These are phyloP conservation scores for Trichosporon faecale DNA, from an alignment of 1,284 basidiomycete genomes.

Conservation along the genomic window DNA sequence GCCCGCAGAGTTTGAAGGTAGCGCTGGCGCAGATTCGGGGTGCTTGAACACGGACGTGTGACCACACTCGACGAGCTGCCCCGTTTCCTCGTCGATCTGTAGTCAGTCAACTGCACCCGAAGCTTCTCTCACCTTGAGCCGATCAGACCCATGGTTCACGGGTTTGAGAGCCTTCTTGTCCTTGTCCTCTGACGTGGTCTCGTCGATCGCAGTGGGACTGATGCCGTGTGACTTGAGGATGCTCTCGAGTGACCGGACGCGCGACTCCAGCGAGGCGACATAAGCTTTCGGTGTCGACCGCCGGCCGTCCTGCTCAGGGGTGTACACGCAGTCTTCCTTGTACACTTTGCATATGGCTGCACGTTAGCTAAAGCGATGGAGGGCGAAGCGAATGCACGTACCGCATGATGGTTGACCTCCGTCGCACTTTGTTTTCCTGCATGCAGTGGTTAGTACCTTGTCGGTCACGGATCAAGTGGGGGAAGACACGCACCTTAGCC, in stretches of 20 bases:
- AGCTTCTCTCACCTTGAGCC: constrained; percentile 19
- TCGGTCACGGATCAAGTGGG: neutral
- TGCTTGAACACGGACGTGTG: constrained; percentile 26
- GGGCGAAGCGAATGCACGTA: constrained; percentile 10
- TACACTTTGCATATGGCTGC: constrained; percentile 28
- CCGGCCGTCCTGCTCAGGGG: constrained; percentile 26
- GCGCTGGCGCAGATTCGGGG: constrained; percentile 1
- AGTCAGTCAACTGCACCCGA: neutral
- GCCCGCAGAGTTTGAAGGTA: neutral
- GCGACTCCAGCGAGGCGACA: constrained; percentile 24
- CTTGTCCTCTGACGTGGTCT: constrained; percentile 6
- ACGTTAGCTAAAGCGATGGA: constrained; percentile 4
- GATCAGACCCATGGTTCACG: constrained; percentile 13
- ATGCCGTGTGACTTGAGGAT: constrained; percentile 19
- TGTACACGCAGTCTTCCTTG: constrained; percentile 29
- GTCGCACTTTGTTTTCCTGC: constrained; percentile 28
- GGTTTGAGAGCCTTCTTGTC: constrained; percentile 11
- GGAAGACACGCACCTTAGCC: constrained; percentile 19
- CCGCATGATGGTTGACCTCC: constrained; percentile 25
- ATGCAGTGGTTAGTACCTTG: constrained; percentile 13
- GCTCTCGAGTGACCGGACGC: constrained; percentile 23
- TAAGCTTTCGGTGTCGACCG: constrained; percentile 26
- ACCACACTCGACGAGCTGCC: constrained; percentile 25
- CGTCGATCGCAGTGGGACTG: constrained; percentile 3
- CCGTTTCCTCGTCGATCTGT: constrained; percentile 26